phyloP scores from a whole-genome alignment of 768 basidiomycete genomes.

The Naganishia vaughanmartiniae region DNA sequence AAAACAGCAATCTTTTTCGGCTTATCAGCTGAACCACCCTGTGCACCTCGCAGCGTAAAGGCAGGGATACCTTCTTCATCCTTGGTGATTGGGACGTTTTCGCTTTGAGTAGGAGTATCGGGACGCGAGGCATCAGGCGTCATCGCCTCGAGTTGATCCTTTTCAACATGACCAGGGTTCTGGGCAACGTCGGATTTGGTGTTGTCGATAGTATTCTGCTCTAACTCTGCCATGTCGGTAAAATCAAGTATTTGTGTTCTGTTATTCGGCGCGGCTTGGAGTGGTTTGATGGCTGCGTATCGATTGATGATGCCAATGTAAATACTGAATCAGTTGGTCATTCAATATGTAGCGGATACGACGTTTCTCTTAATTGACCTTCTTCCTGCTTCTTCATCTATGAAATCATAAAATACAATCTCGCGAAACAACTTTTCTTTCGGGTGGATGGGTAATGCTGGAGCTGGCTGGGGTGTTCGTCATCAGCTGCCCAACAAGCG shows the following conservation, averaged over 20 bases:
- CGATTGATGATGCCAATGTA: no score
- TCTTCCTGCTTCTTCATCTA: no score
- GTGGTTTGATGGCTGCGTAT: background rate
- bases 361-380: no score
- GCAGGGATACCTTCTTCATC: conserved; percentile 24
- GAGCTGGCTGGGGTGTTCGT: background rate
- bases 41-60: background rate
- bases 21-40: conserved; percentile 17
- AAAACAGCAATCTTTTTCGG: conserved; percentile 88
- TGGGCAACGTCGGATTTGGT: conserved; percentile 30
- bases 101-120: background rate
- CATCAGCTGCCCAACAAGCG: background rate
- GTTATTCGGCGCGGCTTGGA: background rate
- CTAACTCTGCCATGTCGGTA: conserved; percentile 16
- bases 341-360: no score
- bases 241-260: background rate
- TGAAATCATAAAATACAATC: background rate
- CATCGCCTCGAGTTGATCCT: conserved; percentile 36
- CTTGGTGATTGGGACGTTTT: conserved; percentile 32
- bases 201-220: conserved; percentile 30
- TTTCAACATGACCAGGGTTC: conserved; percentile 35
- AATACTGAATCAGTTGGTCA: no score
- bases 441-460: background rate
- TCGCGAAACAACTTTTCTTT: background rate
- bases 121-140: conserved; percentile 27